phyloP scores from a whole-genome alignment of 2,329 filamentous ascomycete species.

The Blastomyces silverae region DNA sequence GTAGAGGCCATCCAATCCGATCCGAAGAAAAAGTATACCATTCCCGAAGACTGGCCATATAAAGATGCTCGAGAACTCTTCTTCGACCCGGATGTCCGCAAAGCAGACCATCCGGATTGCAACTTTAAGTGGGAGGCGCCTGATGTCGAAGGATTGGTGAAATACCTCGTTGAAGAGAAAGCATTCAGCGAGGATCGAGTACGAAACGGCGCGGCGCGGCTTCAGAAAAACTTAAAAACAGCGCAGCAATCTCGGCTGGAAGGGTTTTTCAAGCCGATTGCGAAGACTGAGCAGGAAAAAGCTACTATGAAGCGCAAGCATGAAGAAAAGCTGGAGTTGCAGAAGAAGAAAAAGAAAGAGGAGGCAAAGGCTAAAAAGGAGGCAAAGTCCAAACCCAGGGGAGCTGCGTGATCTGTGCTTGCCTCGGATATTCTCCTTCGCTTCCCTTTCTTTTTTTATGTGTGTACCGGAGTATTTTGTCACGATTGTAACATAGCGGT shows the following conservation, averaged over 20 bases:
- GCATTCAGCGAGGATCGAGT: conserved; percentile 96
- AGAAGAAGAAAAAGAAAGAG: conserved; percentile 91
- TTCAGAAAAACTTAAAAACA: conserved; percentile 86
- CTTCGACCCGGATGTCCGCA: conserved; percentile 78
- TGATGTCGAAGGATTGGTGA: conserved; percentile 79
- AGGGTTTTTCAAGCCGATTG: conserved; percentile 91
- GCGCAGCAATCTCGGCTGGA: conserved; percentile 87
- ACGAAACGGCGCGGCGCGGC: conserved; percentile 63
- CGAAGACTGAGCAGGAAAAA: conserved; percentile 82
- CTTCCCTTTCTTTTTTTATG: background rate
- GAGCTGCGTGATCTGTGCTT: conserved; percentile 40
- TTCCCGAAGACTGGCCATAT: conserved; percentile 97
- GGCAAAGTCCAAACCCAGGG: conserved; percentile 77
- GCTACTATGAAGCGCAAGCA: conserved; percentile 83
- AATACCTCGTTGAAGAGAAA: conserved; percentile 88
- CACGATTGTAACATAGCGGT: conserved; percentile 3
- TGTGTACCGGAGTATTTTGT: background rate
- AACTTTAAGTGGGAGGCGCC: conserved; percentile 98
- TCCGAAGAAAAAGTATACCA: conserved; percentile 67
- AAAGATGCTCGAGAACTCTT: conserved; percentile 87
- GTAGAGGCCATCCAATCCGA: conserved; percentile 72
- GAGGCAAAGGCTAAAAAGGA: conserved; percentile 95
- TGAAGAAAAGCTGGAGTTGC: conserved; percentile 82
- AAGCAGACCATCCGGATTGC: conserved; percentile 75
- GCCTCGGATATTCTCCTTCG: background rate